These are phyloP conservation scores for Solanum pimpinellifolium DNA, from an alignment of 257 asterid species.

Conservation along the genomic window DNA sequence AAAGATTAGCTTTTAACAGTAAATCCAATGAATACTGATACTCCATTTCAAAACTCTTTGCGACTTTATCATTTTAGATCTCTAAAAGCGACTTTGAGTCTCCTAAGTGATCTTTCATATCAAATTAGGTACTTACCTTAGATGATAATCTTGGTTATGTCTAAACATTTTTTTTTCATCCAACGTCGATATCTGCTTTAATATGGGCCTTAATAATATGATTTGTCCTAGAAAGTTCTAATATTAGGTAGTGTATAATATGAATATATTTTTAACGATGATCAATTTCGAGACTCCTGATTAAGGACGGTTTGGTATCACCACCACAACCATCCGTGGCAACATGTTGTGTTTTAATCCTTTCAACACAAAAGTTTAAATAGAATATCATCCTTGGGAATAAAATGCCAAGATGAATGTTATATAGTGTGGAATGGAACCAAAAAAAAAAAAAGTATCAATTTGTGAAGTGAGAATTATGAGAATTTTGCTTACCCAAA, in stretches of 20 bases:
- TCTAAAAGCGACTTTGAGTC: neutral
- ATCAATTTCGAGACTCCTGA: neutral
- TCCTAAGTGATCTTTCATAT: neutral
- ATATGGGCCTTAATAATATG: neutral
- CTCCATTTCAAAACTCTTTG: neutral
- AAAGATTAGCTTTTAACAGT: neutral
- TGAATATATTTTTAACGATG: neutral
- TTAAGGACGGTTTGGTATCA: neutral
- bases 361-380: neutral
- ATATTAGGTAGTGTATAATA: neutral
- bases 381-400: neutral
- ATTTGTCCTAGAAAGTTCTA: neutral
- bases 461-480: neutral
- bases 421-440: neutral
- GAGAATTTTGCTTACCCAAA: neutral
- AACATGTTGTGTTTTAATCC: neutral
- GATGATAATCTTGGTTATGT: neutral
- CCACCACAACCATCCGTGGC: neutral
- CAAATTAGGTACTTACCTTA: neutral
- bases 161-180: neutral
- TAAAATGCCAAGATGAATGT: neutral
- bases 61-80: neutral
- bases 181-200: neutral
- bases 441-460: neutral
- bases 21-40: neutral